Base-by-base conservation (phyloP, 83 land plant species). In the Picea mariana region DNA sequence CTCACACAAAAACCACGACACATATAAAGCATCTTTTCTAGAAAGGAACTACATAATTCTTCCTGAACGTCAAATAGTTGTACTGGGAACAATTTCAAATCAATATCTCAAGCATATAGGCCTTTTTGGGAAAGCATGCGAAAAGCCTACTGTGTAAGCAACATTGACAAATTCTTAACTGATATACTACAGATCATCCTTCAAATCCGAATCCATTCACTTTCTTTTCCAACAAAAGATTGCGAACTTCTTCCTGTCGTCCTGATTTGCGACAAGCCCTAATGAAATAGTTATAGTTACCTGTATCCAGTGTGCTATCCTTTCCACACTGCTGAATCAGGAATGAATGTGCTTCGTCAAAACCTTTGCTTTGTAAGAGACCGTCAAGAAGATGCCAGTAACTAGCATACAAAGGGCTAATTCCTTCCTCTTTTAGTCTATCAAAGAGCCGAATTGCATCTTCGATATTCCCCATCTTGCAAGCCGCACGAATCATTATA, bases 261-360 rank as follows among this genome's bases (percentile, higher is more conserved):
- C 49, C 23, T 7, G 9, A 18, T 17, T 18, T 40, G 49, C 49
- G 15, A 40, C 75, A 71, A 71, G 47, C 23, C 49, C 75, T 40
- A n/a, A 71, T 71, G 47, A 71, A 71, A 71, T n/a, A 18, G 18
- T 40, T 21, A 7, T 71, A 71, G 75, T 34, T 69, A 38, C 21
- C 15, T n/a, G 23, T 38, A 40, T 71, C 49, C 75, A 71, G 42
- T 13, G n/a, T 71, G 3, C 11, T 20, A 71, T 71, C n/a, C 0
- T 34, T 40, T 71, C 49, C 49, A 18, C 75, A 7, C 23, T 71
- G 40, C 49, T 40, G 75, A 18, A 38, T 18, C 15, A 71, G 17
- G 42, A 71, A 71, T 21, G 42, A 71, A 71, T 40, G 75, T 20
- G 75, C 75, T 40, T 40, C 42, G 12, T 40, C 75, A 40, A 71